Base-by-base conservation (phyloP, 495 filamentous ascomycete species). In the Aspergillus carlsbadensis region DNA sequence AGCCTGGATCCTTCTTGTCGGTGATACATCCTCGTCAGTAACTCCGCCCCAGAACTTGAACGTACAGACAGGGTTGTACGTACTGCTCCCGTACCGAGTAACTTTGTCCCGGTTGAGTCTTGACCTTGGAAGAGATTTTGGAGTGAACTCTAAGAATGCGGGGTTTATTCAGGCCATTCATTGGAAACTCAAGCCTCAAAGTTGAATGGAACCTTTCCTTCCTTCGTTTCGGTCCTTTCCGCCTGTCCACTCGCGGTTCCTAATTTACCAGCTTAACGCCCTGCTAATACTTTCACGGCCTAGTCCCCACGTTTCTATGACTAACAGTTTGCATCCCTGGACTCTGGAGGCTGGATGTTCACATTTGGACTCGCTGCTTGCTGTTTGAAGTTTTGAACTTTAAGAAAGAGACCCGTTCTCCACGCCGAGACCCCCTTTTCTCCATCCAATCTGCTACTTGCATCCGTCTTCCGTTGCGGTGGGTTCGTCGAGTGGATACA, bases 151-250 rank as follows among this genome's bases (percentile, higher is more conserved):
- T 6, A 10, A 26, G 21, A 47, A 55, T 55, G 52, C 52, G 52
- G 52, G 52, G 52, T 55, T 55, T 55, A 45, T 55, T 44, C 41
- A 47, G 35, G n/a, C 43, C 33, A 55, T 45, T 55, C 24, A 36
- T 13, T 55, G 17, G 14, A 20, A 34, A 20, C 39, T 26, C 29
- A 34, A 43, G 51, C 37, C 24, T 39, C 13, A 36, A 21, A 42
- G 18, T 34, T 34, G 11, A 37, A 3, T 37, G 10, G 35, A 15
- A 37, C 10, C 3, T 18, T 18, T 41, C n/a, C 11, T 41, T 17
- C 11, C 20, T 43, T 43, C 40, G 40, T 35, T 49, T 36, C 45
- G 45, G 45, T 20, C 45, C 45, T 46, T 42, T 15, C 51, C 29
- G 52, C 42, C 52, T 22, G 18, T 37, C 29, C 40, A 40, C n/a